Conservation (phyloP, 768 basidiomycete genomes). For the Termitomyces sp. region DNA sequence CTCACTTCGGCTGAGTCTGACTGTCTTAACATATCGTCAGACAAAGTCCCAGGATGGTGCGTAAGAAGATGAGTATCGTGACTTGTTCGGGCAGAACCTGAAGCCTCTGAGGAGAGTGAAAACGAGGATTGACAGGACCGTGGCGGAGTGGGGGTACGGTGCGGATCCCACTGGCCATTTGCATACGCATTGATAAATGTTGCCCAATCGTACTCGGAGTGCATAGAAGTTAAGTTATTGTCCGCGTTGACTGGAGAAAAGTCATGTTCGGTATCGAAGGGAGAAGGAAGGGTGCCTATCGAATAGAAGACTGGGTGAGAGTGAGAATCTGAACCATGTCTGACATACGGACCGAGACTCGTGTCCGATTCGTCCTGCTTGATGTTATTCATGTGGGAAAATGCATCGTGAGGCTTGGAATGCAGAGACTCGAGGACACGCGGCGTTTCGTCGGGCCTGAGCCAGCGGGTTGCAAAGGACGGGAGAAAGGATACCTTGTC, state of each 20-base stretch:
- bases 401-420: conserved; percentile 2
- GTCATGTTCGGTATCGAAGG: conserved; percentile 11
- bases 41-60: neutral
- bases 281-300: conserved; percentile 17
- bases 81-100: neutral
- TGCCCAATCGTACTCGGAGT: conserved; percentile 55
- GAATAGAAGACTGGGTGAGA: neutral
- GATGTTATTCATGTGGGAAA: conserved; percentile 18
- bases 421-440: neutral
- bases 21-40: neutral
- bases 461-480: conserved; percentile 21
- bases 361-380: conserved; percentile 19
- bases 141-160: conserved; percentile 59
- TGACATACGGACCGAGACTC: conserved; percentile 15
- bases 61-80: neutral
- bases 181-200: conserved; percentile 76
- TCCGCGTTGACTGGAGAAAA: neutral
- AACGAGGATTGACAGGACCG: conserved; percentile 14
- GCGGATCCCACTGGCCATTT: conserved; percentile 75
- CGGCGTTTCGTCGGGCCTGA: neutral
- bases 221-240: conserved; percentile 3
- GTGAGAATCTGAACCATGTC: neutral
- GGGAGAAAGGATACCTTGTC: conserved; percentile 39
- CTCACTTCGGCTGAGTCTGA: neutral
- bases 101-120: conserved; percentile 1